Percentiles rank a stretch among this genome's conserved stretches.
These are phyloP conservation scores for Claviceps pusilla DNA, from an alignment of 2,329 filamentous ascomycete species.

Conservation along the genomic window DNA sequence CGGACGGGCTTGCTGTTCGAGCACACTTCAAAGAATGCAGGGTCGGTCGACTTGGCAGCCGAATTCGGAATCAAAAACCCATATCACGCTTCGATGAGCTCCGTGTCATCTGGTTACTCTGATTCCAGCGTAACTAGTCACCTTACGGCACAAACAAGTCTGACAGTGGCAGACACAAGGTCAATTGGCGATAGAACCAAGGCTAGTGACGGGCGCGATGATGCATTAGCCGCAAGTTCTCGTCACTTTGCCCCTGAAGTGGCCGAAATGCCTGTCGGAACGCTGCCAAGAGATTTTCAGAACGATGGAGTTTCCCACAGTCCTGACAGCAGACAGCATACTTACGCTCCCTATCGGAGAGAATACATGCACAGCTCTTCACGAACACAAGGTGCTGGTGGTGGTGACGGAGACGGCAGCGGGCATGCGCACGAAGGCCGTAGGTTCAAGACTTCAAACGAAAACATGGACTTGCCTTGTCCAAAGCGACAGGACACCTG, in stretches of 20 bases:
- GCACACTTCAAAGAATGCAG: constrained; percentile 20
- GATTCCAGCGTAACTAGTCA: constrained; percentile 42
- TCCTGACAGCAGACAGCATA: neutral
- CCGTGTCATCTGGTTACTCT: constrained; percentile 50
- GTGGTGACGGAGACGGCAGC: too few species aligned
- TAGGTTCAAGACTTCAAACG: neutral
- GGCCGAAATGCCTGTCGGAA: constrained; percentile 15
- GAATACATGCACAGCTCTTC: constrained; percentile 3
- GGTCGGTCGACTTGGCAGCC: constrained; percentile 38
- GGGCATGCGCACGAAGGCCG: neutral
- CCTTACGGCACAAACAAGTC: constrained; percentile 43
- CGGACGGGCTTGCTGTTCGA: constrained; percentile 32
- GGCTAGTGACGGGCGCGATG: constrained; percentile 18
- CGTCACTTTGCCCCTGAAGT: constrained; percentile 12
- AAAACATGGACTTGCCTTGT: neutral
- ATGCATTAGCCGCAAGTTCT: constrained; percentile 17
- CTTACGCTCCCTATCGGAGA: neutral
- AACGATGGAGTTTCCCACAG: constrained; percentile 2
- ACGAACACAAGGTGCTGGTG: constrained; percentile 1
- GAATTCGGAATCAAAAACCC: constrained; percentile 49
- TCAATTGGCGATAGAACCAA: constrained; percentile 28
- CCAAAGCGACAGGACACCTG: neutral
- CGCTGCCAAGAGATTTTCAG: constrained; percentile 11
- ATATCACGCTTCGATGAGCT: constrained; percentile 49
- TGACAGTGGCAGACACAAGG: constrained; percentile 41